phyloP scores from a whole-genome alignment of 164 flowering plant species.

The Kingdonia uniflora region DNA sequence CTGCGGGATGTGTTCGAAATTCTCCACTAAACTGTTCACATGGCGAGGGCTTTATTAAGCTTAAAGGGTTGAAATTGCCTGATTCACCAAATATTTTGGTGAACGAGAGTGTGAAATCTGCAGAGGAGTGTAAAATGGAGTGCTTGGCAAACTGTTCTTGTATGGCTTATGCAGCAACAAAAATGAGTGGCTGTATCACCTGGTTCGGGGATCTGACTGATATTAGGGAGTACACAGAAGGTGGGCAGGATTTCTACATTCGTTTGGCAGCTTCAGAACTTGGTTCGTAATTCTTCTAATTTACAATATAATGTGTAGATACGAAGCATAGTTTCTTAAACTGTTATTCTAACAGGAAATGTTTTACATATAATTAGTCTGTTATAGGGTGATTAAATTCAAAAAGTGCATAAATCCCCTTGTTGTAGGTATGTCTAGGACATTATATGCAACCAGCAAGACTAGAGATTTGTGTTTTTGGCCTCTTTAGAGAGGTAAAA shows the following conservation, averaged over 20 bases:
- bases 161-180: not conserved
- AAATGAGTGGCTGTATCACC: not conserved
- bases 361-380: no score
- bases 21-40: conserved; percentile 16
- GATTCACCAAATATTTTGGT: not conserved
- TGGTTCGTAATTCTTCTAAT: not conserved
- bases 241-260: conserved; percentile 5
- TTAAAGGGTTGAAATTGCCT: conserved; percentile 6
- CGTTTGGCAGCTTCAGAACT: not conserved
- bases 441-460: no score
- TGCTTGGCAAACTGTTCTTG: conserved; percentile 8
- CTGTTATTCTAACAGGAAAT: no score
- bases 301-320: no score
- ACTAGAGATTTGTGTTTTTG: no score
- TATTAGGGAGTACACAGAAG: not conserved
- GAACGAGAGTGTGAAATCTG: not conserved
- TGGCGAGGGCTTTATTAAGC: conserved; percentile 20
- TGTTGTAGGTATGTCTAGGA: no score
- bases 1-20: conserved; percentile 35
- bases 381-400: no score
- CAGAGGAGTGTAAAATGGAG: not conserved
- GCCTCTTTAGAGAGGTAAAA: no score
- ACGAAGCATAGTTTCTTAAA: no score
- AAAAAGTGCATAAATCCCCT: no score
- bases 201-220: conserved; percentile 5